Base-by-base conservation (phyloP, 345 rosid genomes). In the Microcos paniculata region DNA sequence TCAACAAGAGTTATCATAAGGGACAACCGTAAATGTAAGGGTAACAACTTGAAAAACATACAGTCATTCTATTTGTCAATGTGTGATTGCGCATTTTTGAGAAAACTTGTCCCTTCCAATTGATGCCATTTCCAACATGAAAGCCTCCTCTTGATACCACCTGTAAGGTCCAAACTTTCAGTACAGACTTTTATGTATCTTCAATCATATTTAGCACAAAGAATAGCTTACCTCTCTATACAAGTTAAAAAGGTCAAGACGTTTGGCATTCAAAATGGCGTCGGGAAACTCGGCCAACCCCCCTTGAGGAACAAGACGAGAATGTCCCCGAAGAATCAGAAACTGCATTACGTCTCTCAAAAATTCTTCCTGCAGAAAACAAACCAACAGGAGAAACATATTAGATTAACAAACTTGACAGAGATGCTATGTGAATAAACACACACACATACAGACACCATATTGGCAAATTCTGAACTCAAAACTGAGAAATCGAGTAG, bases 51-150 rank as follows among this genome's bases (percentile, higher is more conserved):
- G 75, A 64, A 80, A n/a, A 71, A 68, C 85, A 70, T 92, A 96
- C 99, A 18, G 99, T 93, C 97, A 96, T 96, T 88, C 97, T 87
- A 82, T 96, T 96, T 69, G 98, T 93, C 78, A 90, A 80, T 7
- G 99, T 96, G 80, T 96, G 97, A 89, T 96, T 96, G 35, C 97
- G 94, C 99, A 96, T 96, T 92, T 94, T 96, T 28, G 99, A 96
- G 87, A 96, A 96, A 80, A 96, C 99, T 85, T 96, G 99, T 80
- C 99, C 99, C 85, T 96, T 96, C 99, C 99, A 96, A 80, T 96
- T 96, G 80, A 96, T 96, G 81, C 99, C 98, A 74, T 96, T 96
- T 30, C 99, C 98, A 42, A 96, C 98, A 56, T 96, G 97, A 81
- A 96, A 96, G 71, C 99, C 99, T 75, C 99, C 99, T 64, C 99